Evolutionary conservation across 23 red algal species (phyloP).

Genomic region (Gracilaria domingensis): DNA sequence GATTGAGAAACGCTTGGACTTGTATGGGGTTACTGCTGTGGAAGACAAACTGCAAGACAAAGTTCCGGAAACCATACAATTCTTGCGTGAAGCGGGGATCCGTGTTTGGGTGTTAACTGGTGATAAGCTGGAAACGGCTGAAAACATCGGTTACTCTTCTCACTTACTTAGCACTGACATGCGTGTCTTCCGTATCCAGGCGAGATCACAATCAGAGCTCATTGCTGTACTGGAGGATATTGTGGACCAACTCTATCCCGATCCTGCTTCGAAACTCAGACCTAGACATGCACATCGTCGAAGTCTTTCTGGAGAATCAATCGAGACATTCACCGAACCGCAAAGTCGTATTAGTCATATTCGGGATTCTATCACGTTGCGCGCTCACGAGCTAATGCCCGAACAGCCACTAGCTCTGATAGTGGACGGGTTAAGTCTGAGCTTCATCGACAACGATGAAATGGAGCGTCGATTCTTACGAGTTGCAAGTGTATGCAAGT

Average conservation of each 20-base stretch:
- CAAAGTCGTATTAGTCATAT: slow-evolving; percentile 38
- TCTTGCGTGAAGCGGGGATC: slow-evolving; percentile 89
- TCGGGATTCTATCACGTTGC: slow-evolving; percentile 37
- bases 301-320: slow-evolving; percentile 9
- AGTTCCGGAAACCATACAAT: slow-evolving; percentile 83
- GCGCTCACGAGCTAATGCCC: slow-evolving; percentile 9
- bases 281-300: slow-evolving; percentile 21
- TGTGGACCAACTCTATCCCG: slow-evolving; percentile 36
- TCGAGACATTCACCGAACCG: slow-evolving; percentile 29
- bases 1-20: slow-evolving; percentile 79
- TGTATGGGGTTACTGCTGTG: slow-evolving; percentile 81
- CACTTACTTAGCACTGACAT: slow-evolving; percentile 60
- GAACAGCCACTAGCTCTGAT: slow-evolving; percentile 58
- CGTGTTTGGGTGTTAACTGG: slow-evolving; percentile 92
- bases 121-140: slow-evolving; percentile 91
- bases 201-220: slow-evolving; percentile 35
- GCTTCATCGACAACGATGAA: slow-evolving; percentile 51
- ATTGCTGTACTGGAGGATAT: slow-evolving; percentile 7
- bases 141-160: slow-evolving; percentile 89
- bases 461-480: slow-evolving; percentile 79
- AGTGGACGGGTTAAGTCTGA: slow-evolving; percentile 82
- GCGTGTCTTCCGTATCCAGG: slow-evolving; percentile 64
- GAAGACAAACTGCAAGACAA: slow-evolving; percentile 89
- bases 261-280: neutral
- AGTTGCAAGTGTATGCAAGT: slow-evolving; percentile 77